phyloP scores from a whole-genome alignment of 2,329 filamentous ascomycete species.

The Cytospora mali region DNA sequence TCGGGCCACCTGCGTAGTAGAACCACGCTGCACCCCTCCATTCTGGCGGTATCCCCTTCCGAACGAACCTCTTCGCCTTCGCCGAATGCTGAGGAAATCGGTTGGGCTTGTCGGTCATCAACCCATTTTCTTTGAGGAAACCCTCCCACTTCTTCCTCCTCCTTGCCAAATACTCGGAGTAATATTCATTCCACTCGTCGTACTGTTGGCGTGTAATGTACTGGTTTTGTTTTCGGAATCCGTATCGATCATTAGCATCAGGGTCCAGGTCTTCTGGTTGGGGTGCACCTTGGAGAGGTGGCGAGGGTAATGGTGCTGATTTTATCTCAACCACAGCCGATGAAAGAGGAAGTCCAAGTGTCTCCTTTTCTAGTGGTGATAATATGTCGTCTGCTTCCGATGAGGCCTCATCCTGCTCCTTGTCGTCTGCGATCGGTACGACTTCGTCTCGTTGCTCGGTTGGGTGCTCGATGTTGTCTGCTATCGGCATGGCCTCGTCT shows the following conservation, averaged over 20 bases:
- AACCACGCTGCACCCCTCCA: slow-evolving; percentile 98
- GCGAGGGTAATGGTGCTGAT: slow-evolving; percentile 19
- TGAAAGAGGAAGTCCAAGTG: slow-evolving; percentile 18
- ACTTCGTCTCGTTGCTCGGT: not conserved
- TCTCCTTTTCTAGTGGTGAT: slow-evolving; percentile 8
- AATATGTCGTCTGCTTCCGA: slow-evolving; percentile 5
- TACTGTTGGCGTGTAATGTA: slow-evolving; percentile 77
- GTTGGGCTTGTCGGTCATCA: slow-evolving; percentile 71
- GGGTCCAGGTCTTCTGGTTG: slow-evolving; percentile 50
- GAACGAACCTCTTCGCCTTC: slow-evolving; percentile 86
- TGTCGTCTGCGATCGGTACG: slow-evolving; percentile 6
- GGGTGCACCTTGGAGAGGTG: slow-evolving; percentile 35
- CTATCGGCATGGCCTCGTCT: not conserved
- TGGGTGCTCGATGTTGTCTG: not conserved
- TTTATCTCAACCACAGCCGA: slow-evolving; percentile 11
- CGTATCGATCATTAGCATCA: slow-evolving; percentile 74
- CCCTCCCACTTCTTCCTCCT: slow-evolving; percentile 80
- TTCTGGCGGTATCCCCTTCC: slow-evolving; percentile 91
- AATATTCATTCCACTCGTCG: slow-evolving; percentile 76
- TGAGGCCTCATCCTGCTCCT: slow-evolving; percentile 9
- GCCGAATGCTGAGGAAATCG: slow-evolving; percentile 78
- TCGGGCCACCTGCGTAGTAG: slow-evolving; percentile 88
- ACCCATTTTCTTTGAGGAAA: slow-evolving; percentile 74
- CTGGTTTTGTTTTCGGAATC: slow-evolving; percentile 86
- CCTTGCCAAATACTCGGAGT: slow-evolving; percentile 73